Evolutionary conservation across 1,284 basidiomycete genomes (phyloP).

Genomic region (Filobasidium uniguttulatum): DNA sequence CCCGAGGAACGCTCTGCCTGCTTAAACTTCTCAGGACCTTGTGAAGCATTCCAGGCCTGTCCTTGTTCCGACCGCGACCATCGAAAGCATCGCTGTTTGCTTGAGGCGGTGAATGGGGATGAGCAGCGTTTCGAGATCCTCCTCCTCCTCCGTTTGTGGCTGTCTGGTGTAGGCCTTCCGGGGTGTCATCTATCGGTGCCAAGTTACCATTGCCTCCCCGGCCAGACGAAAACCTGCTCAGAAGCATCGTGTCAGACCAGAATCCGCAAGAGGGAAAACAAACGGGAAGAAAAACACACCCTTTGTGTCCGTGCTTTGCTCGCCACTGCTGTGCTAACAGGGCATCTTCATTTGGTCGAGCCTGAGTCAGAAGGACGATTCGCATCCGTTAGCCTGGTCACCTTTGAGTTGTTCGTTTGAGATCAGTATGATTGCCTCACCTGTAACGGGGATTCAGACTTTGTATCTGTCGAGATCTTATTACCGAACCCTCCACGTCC

Average conservation of each 20-base stretch:
- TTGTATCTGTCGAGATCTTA: slow-evolving; percentile 24
- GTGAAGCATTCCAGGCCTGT: slow-evolving; percentile 23
- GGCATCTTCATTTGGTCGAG: slow-evolving; percentile 1
- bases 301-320: slow-evolving; percentile 21
- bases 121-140: slow-evolving; percentile 28
- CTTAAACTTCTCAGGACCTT: slow-evolving; percentile 31
- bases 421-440: slow-evolving; percentile 2
- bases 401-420: no score
- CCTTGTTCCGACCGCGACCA: not conserved
- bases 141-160: slow-evolving; percentile 27
- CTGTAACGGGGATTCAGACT: slow-evolving; percentile 6
- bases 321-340: slow-evolving; percentile 19
- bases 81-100: not conserved
- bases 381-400: no score
- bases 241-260: not conserved
- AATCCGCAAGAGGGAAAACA: not conserved
- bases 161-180: slow-evolving; percentile 19
- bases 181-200: slow-evolving; percentile 14
- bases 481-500: slow-evolving; percentile 37
- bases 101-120: slow-evolving; percentile 3
- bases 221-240: slow-evolving; percentile 23
- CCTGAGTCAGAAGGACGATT: not conserved
- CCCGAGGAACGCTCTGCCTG: slow-evolving; percentile 20
- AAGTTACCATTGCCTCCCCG: slow-evolving; percentile 33
- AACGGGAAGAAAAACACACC: slow-evolving; percentile 17